Conservation (phyloP, 139 green algal species). For the Pycnococcus provasolii region DNA sequence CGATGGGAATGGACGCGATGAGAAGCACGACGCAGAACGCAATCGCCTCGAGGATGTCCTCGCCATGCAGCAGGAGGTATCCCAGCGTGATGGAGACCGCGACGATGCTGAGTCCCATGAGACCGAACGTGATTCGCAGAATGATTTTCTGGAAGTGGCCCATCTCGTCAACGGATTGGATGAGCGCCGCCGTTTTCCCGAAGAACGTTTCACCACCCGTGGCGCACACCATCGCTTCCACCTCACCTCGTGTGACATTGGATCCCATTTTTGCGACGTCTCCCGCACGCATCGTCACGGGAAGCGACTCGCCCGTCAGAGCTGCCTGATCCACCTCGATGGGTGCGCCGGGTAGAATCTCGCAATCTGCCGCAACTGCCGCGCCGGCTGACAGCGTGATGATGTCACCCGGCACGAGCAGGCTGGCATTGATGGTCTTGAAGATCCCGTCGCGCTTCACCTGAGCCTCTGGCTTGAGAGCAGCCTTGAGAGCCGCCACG, state of each 20-base stretch:
- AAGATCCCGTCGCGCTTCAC: constrained; percentile 62
- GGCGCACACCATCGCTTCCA: constrained; percentile 27
- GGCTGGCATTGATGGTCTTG: constrained; percentile 49
- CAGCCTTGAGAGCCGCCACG: constrained; percentile 65
- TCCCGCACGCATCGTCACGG: constrained; percentile 57
- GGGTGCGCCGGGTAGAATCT: constrained; percentile 27
- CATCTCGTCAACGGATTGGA: constrained; percentile 46
- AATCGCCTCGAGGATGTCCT: constrained; percentile 12
- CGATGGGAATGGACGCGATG: constrained; percentile 61
- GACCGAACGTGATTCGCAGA: constrained; percentile 58
- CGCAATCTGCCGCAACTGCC: constrained; percentile 59
- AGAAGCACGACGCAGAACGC: constrained; percentile 68
- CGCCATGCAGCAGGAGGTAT: constrained; percentile 10
- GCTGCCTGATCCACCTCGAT: constrained; percentile 68
- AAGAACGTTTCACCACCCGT: constrained; percentile 59
- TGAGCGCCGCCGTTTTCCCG: constrained; percentile 68
- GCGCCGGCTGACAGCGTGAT: constrained; percentile 54
- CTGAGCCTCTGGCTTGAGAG: constrained; percentile 64
- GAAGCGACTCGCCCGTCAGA: constrained; percentile 70
- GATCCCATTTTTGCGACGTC: constrained; percentile 73
- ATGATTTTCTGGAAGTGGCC: constrained; percentile 69
- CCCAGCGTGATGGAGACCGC: constrained; percentile 30
- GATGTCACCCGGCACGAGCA: constrained; percentile 65
- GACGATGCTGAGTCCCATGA: constrained; percentile 48
- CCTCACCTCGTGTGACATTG: constrained; percentile 44